Evolutionary conservation across 164 flowering plant species (phyloP), one percentile per base, ranked within the genome.

Genomic region (Magnolia kwangsiensis): DNA sequence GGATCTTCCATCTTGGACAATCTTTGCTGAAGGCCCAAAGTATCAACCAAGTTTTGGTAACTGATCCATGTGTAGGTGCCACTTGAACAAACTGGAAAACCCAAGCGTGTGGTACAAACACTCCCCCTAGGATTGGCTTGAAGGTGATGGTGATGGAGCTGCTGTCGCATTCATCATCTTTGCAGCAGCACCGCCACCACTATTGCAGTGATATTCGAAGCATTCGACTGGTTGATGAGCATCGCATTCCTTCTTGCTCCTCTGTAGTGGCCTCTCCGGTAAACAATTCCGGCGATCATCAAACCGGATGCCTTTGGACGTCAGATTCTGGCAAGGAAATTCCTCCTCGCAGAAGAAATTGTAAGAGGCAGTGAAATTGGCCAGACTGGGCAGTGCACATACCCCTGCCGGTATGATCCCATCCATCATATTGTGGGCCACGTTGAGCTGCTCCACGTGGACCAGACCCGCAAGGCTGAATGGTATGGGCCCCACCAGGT

Each of bases 211-310:
- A 50, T 74, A 70, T 45, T 83, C 82, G n/a, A 78, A 83, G 81
- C 97, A 92, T 7, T 91, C 87, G 1, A 89, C 85, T 0, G 91
- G 91, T 66, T 85, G 88, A 45, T 51, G 82, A 0, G 87, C 82
- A 8, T 84, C 83, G 74, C 97, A 93, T 31, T 81, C 88, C 81
- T 88, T 81, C 82, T 82, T 76, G 76, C 89, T 87, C 82, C 98
- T 84, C 87, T 93, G 98, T 8, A 77, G 45, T 4, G 86, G 88
- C 81, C 86, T 89, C n/a, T 84, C 92, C 0, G 88, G 90, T 82
- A 93, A 81, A 73, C 96, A 93, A 74, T 93, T 91, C 37, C 85
- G 74, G 1, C 95, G 84, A 68, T 91, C 96, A 76, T 93, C 96
- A 20, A 71, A 86, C 0, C 21, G 78, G 7, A 86, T 69, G 18